Evolutionary conservation across 2,329 filamentous ascomycete species (phyloP), one percentile per base, ranked within the genome.

Genomic region (Cladosporium sp.): DNA sequence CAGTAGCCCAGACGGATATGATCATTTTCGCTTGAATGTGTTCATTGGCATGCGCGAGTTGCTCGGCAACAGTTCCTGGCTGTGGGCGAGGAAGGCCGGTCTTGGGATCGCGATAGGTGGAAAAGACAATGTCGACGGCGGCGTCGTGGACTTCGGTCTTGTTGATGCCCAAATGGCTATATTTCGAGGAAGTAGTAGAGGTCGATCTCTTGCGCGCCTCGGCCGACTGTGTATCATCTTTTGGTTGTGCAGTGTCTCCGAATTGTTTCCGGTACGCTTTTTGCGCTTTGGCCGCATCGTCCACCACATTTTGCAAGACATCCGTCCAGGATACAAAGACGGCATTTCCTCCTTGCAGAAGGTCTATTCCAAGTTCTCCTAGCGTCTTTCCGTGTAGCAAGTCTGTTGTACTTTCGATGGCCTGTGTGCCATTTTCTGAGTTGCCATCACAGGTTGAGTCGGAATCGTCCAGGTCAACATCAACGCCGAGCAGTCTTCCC

Each of bases 1-100:
- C 80, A 33, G 85, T 79, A n/a, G 79, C 73, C 83, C 85, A 91
- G 6, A 87, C 78, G 0, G 83, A 86, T 18, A 90, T 80, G 40
- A 89, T 87, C 83, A 90, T 87, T 56, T 84, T 85, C 18, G 86
- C 83, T 55, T 80, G 79, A 0, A 80, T 66, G 27, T 75, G 69
- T 55, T 54, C 27, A 67, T 58, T 54, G 1, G 57, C 38, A 11
- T 46, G 46, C 8, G 36, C 16, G 18, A 32, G 12, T 18, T 48
- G 45, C 4, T 59, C 54, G 3, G 54, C 54, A 22, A 60, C 57
- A 12, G 53, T 50, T 2, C 73, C 43, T 65, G 67, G 18, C 70
- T 66, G 6, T 64, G 66, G 15, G 66, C 65, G 53, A 57, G 68
- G 62, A 6, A 74, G 63, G 48, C 71, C 71, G 0, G 65, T 65